These are phyloP conservation scores for Brassica carinata DNA, from an alignment of 345 rosid genomes.

Conservation along the genomic window DNA sequence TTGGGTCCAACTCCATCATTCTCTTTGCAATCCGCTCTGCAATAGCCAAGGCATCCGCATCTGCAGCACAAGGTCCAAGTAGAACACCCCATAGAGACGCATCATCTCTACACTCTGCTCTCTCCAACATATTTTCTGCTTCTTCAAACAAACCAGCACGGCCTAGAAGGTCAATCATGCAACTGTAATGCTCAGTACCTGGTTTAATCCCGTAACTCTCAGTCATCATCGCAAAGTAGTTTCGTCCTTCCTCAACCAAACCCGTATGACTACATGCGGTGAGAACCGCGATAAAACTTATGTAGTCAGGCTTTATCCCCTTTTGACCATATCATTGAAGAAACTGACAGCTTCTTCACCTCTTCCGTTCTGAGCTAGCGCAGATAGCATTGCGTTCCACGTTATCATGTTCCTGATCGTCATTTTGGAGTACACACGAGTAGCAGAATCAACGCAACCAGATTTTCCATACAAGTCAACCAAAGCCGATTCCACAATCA, in stretches of 20 bases:
- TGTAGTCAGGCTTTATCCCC: conserved; percentile 70
- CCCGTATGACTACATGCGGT: conserved; percentile 86
- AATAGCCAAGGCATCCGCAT: conserved; percentile 45
- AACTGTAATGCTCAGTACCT: conserved; percentile 77
- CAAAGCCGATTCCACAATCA: conserved; percentile 84
- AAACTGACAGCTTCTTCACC: conserved; percentile 61
- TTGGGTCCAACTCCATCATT: conserved; percentile 68
- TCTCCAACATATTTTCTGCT: conserved; percentile 70
- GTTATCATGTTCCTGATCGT: conserved; percentile 62
- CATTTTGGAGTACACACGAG: conserved; percentile 55
- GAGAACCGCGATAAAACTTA: conserved; percentile 82
- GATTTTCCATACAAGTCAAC: conserved; percentile 91
- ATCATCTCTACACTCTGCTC: conserved; percentile 59
- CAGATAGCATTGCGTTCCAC: conserved; percentile 85
- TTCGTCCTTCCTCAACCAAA: conserved; percentile 65
- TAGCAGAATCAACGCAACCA: conserved; percentile 69
- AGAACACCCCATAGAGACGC: conserved; percentile 86
- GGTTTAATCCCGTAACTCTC: conserved; percentile 59
- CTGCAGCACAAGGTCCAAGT: conserved; percentile 78
- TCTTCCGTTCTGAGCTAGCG: conserved; percentile 89
- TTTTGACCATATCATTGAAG: conserved; percentile 59
- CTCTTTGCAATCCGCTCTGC: conserved; percentile 85
- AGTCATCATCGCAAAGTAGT: conserved; percentile 59
- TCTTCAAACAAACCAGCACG: conserved; percentile 85
- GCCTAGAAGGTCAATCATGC: conserved; percentile 91